Percentiles rank a stretch among this genome's conserved stretches.
Evolutionary conservation across 306 rosid genomes (phyloP).

Genomic region (Acacia acuminata): DNA sequence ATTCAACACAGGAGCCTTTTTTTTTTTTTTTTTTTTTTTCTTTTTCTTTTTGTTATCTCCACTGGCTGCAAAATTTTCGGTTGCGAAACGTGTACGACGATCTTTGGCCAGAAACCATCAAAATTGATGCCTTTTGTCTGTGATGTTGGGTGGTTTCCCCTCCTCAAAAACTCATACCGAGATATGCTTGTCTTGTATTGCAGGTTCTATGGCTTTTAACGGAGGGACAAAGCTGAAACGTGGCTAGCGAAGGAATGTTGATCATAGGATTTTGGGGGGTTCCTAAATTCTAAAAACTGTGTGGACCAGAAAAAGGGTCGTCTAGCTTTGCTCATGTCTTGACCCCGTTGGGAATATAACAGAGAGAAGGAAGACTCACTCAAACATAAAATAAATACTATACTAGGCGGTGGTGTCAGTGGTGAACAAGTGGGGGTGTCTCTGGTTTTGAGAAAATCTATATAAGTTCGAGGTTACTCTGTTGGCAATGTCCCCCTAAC

Average conservation of each 20-base stretch:
- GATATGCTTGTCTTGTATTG: conserved; percentile 35
- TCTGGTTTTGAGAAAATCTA: conserved; percentile 51
- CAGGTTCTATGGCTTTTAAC: conserved; percentile 32
- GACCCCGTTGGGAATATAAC: conserved; percentile 38
- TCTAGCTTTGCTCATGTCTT: conserved; percentile 28
- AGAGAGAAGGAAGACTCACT: conserved; percentile 14
- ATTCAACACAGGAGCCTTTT: background rate
- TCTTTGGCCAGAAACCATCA: conserved; percentile 29
- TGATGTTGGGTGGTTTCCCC: conserved; percentile 30
- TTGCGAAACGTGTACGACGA: conserved; percentile 27
- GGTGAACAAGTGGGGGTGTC: conserved; percentile 68
- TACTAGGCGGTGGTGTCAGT: conserved; percentile 75
- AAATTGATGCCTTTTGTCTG: conserved; percentile 41
- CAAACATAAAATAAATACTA: conserved; percentile 31
- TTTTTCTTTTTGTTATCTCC: background rate
- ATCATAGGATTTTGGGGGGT: conserved; percentile 29
- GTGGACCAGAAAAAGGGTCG: conserved; percentile 30
- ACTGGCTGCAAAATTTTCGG: background rate
- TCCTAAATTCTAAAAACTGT: conserved; percentile 9
- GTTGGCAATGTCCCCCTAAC: conserved; percentile 66
- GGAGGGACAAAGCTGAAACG: conserved; percentile 30
- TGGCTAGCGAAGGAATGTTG: conserved; percentile 42
- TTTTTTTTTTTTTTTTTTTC: background rate
- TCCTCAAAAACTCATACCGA: conserved; percentile 29
- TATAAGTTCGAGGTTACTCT: conserved; percentile 42